Percentiles rank a stretch among this genome's conserved stretches.
Evolutionary conservation across 2,329 filamentous ascomycete species (phyloP).

Genomic region (Ophiostoma sp.): DNA sequence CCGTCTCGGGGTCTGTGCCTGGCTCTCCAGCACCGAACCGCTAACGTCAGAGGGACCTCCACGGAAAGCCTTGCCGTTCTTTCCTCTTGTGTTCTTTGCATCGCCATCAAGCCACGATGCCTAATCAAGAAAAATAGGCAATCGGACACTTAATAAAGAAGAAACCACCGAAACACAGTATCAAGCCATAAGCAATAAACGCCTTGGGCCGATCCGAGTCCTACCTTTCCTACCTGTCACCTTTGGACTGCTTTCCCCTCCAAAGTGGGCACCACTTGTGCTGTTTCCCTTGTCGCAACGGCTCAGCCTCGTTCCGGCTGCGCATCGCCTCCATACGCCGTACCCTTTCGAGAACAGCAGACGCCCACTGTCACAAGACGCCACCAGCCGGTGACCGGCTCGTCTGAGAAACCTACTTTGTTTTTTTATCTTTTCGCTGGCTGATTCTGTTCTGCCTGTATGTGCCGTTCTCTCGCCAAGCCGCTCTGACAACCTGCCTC

Average conservation of each 20-base stretch:
- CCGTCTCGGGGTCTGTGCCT: background rate
- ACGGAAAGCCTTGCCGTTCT: background rate
- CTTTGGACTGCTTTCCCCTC: background rate
- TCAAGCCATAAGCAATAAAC: no score
- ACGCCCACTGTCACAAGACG: background rate
- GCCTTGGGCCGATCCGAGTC: background rate
- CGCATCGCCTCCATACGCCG: background rate
- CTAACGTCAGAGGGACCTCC: background rate
- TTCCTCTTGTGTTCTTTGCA: background rate
- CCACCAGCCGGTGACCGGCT: constrained; percentile 2
- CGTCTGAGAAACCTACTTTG: background rate
- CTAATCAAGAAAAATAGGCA: no score
- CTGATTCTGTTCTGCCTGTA: background rate
- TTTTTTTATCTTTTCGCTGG: background rate
- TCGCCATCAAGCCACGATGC: background rate
- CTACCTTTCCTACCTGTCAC: background rate
- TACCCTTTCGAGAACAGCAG: background rate
- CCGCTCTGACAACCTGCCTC: background rate
- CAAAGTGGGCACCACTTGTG: background rate
- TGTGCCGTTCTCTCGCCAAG: background rate
- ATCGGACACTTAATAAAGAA: background rate
- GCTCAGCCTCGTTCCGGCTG: constrained; percentile 8
- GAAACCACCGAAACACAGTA: background rate
- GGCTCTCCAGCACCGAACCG: background rate
- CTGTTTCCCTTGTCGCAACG: constrained; percentile 5